phyloP scores from a whole-genome alignment of 495 filamentous ascomycete species.

The Darksidea phi region DNA sequence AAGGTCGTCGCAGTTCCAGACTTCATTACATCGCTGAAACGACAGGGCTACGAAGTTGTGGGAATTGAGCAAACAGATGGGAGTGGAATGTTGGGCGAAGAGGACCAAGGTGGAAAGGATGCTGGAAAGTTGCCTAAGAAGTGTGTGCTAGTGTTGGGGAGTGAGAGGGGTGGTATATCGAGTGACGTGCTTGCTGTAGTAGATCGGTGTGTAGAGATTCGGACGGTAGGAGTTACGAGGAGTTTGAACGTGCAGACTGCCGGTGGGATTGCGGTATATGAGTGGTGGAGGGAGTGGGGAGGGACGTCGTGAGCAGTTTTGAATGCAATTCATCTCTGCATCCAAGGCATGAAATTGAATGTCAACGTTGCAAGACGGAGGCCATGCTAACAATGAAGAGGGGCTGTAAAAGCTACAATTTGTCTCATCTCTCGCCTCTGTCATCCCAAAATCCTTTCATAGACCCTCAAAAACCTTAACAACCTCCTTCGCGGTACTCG shows the following conservation, averaged over 20 bases:
- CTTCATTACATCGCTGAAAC: constrained; percentile 39
- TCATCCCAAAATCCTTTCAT: too few species aligned
- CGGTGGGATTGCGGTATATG: constrained; percentile 49
- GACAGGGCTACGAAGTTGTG: constrained; percentile 47
- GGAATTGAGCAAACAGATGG: constrained; percentile 54
- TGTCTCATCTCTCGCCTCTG: too few species aligned
- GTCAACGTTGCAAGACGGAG: too few species aligned
- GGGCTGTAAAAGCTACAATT: too few species aligned
- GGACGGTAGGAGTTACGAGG: constrained; percentile 49
- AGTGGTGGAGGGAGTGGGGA: constrained; percentile 42
- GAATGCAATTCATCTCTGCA: too few species aligned
- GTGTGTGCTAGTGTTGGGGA: constrained; percentile 48
- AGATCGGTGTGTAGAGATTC: constrained; percentile 52
- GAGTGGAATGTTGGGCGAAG: constrained; percentile 43
- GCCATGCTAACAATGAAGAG: too few species aligned
- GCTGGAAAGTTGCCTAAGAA: constrained; percentile 42
- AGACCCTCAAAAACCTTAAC: constrained; percentile 48
- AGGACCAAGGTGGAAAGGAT: constrained; percentile 3
- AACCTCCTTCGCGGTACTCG: constrained; percentile 47
- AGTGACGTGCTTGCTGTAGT: constrained; percentile 46
- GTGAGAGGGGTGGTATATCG: constrained; percentile 51
- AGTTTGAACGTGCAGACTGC: constrained; percentile 57
- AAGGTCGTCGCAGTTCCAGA: constrained; percentile 32
- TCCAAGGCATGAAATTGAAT: too few species aligned
- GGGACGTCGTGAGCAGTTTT: neutral